phyloP scores from a whole-genome alignment of 1,284 basidiomycete genomes.

The Boletus calvinii region DNA sequence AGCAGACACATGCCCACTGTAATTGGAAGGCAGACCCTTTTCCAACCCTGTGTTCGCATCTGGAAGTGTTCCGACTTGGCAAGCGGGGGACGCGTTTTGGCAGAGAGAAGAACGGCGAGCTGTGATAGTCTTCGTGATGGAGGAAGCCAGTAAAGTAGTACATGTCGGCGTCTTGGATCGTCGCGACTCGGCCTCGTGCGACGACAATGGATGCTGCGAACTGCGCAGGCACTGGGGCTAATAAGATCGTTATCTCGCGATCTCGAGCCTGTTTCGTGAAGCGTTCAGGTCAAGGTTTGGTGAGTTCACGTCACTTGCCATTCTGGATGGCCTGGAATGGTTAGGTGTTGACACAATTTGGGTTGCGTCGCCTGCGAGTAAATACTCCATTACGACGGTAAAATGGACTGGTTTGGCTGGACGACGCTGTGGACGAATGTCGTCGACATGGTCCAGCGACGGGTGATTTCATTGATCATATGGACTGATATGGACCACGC shows the following conservation, averaged over 20 bases:
- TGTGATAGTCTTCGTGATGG: conserved; percentile 26
- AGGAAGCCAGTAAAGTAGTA: conserved; percentile 8
- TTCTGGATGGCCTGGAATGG: conserved; percentile 12
- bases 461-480: conserved; percentile 31
- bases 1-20: conserved; percentile 29
- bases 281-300: conserved; percentile 17
- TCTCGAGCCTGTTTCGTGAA: conserved; percentile 19
- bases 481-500: conserved; percentile 16
- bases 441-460: conserved; percentile 11
- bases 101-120: conserved; percentile 20
- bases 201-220: conserved; percentile 11
- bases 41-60: conserved; percentile 22
- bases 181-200: conserved; percentile 21
- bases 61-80: conserved; percentile 23
- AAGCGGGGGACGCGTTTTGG: conserved; percentile 16
- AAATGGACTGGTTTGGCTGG: neutral
- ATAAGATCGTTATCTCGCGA: conserved; percentile 34
- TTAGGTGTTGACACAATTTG: conserved; percentile 12
- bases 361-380: conserved; percentile 7
- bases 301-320: conserved; percentile 27
- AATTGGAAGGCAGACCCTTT: conserved; percentile 27
- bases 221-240: conserved; percentile 3
- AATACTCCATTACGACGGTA: too few relatives aligned
- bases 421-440: conserved; percentile 2
- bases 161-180: conserved; percentile 28